Evolutionary conservation across 169 alveolate species (phyloP).

Genomic region (Cryptosporidium tyzzeri): DNA sequence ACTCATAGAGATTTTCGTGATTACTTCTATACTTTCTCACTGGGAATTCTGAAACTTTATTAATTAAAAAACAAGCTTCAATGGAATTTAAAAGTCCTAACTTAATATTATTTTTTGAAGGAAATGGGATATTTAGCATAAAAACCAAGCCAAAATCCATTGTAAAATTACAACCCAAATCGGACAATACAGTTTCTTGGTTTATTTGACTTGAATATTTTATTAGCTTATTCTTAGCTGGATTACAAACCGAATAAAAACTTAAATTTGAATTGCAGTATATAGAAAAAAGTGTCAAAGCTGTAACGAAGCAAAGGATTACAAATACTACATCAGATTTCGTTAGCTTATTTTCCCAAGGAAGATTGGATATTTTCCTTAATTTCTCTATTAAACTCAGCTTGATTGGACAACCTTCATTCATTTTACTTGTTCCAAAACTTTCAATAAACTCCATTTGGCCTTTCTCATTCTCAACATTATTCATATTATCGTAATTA

Average conservation of each 20-base stretch:
- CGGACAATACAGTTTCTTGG: constrained; percentile 4
- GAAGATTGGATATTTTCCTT: constrained; percentile 8
- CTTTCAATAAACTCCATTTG: background rate
- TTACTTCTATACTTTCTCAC: background rate
- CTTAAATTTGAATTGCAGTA: constrained; percentile 34
- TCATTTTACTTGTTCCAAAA: background rate
- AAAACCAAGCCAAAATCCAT: constrained; percentile 51
- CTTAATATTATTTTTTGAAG: constrained; percentile 14
- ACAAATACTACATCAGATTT: constrained; percentile 28
- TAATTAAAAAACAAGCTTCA: constrained; percentile 39
- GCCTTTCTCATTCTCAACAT: background rate
- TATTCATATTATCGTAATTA: background rate
- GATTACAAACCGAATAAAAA: background rate
- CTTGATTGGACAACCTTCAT: constrained; percentile 32
- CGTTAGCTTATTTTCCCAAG: constrained; percentile 47
- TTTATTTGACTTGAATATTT: constrained; percentile 4
- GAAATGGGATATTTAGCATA: constrained; percentile 33
- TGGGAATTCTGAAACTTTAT: constrained; percentile 22
- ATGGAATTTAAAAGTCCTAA: constrained; percentile 32
- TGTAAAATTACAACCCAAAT: constrained; percentile 22
- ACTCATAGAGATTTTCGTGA: constrained; percentile 23
- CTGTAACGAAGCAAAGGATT: constrained; percentile 15
- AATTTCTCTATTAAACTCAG: constrained; percentile 14
- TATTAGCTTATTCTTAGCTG: background rate
- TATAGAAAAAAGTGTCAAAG: background rate